A percentile compares a stretch with the other conserved stretches of the same genome.
Conservation (phyloP, 1,284 basidiomycete genomes). For the Boletellus deceptivus region DNA sequence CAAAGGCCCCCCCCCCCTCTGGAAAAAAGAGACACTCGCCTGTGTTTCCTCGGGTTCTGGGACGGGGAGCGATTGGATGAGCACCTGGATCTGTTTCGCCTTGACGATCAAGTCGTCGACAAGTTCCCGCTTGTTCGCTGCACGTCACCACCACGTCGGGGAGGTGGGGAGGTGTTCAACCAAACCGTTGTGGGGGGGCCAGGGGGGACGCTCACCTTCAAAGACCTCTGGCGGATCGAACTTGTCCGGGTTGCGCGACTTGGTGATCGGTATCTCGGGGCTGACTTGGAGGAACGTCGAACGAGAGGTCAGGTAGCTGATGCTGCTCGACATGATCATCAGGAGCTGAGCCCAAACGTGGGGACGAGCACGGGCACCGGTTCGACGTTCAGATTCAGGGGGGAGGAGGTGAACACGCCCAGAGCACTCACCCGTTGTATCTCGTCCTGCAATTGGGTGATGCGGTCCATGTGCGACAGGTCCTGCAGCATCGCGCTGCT, state of each 20-base stretch:
- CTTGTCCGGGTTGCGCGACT: slow-evolving; percentile 66
- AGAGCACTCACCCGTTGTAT: slow-evolving; percentile 63
- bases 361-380: no score
- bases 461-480: slow-evolving; percentile 84
- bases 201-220: slow-evolving; percentile 51
- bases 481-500: slow-evolving; percentile 75
- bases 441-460: slow-evolving; percentile 85
- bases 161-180: no score
- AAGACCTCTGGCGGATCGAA: slow-evolving; percentile 68
- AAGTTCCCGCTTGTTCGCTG: slow-evolving; percentile 78
- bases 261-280: slow-evolving; percentile 70
- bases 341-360: slow-evolving; percentile 33
- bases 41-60: slow-evolving; percentile 72
- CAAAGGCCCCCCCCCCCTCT: no score
- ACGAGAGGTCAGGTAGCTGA: slow-evolving; percentile 71
- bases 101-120: slow-evolving; percentile 77
- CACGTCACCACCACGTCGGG: no score
- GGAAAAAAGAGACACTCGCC: slow-evolving; percentile 46
- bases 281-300: slow-evolving; percentile 74
- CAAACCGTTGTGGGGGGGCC: no score
- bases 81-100: slow-evolving; percentile 80
- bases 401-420: not conserved
- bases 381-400: no score
- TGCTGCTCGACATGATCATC: slow-evolving; percentile 76
- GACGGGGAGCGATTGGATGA: slow-evolving; percentile 73